Percentiles rank a stretch among this genome's conserved stretches.
phyloP scores from a whole-genome alignment of 371 early-diverging fungal genomes.

The Blakeslea trispora region DNA sequence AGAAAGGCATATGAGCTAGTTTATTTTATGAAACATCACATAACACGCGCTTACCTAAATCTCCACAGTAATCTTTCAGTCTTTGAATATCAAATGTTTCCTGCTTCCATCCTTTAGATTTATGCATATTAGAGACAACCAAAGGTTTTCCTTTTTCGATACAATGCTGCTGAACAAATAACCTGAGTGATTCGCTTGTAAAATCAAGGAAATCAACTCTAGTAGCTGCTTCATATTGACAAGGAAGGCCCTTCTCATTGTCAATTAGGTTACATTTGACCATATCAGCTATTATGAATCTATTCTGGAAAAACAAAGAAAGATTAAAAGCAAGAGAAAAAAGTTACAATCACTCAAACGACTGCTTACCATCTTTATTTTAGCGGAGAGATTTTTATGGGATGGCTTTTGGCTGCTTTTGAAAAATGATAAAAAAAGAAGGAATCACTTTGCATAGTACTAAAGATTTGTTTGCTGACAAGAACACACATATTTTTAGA shows the following conservation, averaged over 20 bases:
- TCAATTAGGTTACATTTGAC: background rate
- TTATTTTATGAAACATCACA: background rate
- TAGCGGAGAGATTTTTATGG: no score
- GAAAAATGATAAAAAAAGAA: no score
- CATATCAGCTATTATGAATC: background rate
- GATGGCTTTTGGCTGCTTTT: no score
- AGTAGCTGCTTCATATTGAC: constrained; percentile 4
- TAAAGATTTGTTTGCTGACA: no score
- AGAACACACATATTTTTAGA: no score
- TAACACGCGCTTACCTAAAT: constrained; percentile 28
- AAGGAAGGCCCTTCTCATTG: background rate
- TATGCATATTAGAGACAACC: constrained; percentile 47
- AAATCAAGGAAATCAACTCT: constrained; percentile 17
- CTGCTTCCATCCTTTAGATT: constrained; percentile 28
- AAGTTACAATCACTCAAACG: no score
- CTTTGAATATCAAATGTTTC: constrained; percentile 36
- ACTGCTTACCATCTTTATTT: no score
- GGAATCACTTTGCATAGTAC: no score
- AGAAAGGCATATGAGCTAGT: no score
- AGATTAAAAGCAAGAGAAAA: no score
- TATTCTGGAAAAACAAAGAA: no score
- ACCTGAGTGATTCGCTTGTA: background rate
- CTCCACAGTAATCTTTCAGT: constrained; percentile 26
- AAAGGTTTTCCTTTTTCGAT: constrained; percentile 45
- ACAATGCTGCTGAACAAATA: constrained; percentile 34